Conservation (phyloP, 2,329 filamentous ascomycete genomes). For the Mollisiaceae sp. region DNA sequence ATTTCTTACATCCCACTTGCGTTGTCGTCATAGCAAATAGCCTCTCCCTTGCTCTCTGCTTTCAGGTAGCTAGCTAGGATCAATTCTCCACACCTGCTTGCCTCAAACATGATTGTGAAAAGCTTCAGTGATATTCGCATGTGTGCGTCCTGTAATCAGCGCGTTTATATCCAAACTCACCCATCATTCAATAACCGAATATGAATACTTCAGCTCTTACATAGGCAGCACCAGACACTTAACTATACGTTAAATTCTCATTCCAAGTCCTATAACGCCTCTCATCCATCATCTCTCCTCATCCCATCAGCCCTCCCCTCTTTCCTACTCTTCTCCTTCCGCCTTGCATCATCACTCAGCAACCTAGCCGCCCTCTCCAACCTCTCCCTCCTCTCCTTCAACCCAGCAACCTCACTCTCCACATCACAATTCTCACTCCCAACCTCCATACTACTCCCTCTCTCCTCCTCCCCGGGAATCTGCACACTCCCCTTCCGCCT, state of each 20-base stretch:
- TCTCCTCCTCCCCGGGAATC: not conserved
- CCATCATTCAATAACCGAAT: too few species aligned
- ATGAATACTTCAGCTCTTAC: too few species aligned
- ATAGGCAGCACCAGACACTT: too few species aligned
- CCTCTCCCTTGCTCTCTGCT: conserved; percentile 30
- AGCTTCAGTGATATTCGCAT: not conserved
- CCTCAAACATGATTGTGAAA: conserved; percentile 1
- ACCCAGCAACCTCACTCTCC: conserved; percentile 36
- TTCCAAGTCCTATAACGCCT: not conserved
- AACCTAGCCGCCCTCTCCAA: conserved; percentile 49
- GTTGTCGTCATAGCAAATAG: conserved; percentile 43
- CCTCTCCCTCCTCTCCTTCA: conserved; percentile 47
- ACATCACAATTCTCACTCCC: conserved; percentile 20
- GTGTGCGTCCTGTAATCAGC: not conserved
- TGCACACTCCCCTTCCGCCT: not conserved
- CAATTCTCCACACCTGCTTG: conserved; percentile 28
- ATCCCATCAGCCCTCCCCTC: conserved; percentile 2
- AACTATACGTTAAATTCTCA: not conserved
- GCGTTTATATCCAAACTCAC: too few species aligned
- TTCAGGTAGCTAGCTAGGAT: conserved; percentile 30
- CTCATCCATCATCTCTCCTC: conserved; percentile 12
- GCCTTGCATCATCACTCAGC: conserved; percentile 13
- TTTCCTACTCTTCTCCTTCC: conserved; percentile 5
- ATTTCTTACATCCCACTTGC: conserved; percentile 37
- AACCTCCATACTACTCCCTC: conserved; percentile 28